Evolutionary conservation across 2,329 filamentous ascomycete genomes (phyloP).

Genomic region (Cladobotryum mycophilum): DNA sequence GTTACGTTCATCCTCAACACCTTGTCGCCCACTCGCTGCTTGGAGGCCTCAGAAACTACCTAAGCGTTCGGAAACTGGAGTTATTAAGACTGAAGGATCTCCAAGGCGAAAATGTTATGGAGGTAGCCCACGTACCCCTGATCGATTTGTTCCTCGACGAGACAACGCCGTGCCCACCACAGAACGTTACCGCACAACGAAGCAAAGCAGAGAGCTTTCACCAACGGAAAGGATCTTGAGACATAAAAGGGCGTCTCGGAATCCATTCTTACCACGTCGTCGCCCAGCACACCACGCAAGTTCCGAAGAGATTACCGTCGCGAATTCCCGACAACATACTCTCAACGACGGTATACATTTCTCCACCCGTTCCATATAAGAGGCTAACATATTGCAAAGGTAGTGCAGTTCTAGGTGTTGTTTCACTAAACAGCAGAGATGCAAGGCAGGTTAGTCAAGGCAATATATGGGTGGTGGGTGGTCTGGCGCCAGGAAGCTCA

Average conservation of each 20-base stretch:
- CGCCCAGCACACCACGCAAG: constrained; percentile 14
- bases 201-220: constrained; percentile 36
- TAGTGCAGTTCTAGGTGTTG: constrained; percentile 19
- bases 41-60: constrained; percentile 8
- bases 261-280: constrained; percentile 34
- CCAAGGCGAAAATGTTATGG: constrained; percentile 1
- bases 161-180: constrained; percentile 27
- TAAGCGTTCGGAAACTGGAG: background rate
- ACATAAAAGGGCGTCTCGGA: constrained; percentile 32
- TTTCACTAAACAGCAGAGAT: constrained; percentile 18
- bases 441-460: constrained; percentile 56
- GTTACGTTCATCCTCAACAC: background rate
- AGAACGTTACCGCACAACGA: constrained; percentile 43
- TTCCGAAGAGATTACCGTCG: background rate
- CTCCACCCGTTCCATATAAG: no score
- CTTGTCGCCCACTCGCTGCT: background rate
- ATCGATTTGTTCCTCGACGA: constrained; percentile 47
- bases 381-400: background rate
- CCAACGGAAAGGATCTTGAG: constrained; percentile 39
- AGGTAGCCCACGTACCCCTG: constrained; percentile 23
- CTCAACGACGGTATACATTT: background rate
- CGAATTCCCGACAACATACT: background rate
- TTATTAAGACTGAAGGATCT: background rate
- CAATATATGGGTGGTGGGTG: constrained; percentile 71
- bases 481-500: constrained; percentile 50